Percentiles rank a stretch among this genome's conserved stretches.
These are phyloP conservation scores for Curvularia lunata DNA, from an alignment of 2,329 filamentous ascomycete species.

Conservation along the genomic window DNA sequence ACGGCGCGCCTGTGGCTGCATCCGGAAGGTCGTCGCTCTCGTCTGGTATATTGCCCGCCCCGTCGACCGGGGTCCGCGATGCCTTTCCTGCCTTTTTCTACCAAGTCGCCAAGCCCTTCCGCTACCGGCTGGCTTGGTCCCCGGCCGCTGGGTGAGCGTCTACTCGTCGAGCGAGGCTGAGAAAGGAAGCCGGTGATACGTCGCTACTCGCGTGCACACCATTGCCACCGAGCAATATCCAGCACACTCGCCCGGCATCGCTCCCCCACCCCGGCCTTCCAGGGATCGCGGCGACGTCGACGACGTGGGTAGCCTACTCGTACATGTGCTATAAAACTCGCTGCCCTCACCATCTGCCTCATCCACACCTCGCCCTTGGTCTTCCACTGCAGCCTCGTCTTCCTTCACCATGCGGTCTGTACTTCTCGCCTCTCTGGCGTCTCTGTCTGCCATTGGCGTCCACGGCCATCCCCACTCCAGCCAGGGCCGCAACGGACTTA, in stretches of 20 bases:
- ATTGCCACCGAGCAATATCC: conserved; percentile 9
- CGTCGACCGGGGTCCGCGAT: conserved; percentile 12
- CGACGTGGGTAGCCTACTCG: no score
- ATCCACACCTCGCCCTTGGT: conserved; percentile 19
- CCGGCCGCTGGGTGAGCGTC: conserved; percentile 1
- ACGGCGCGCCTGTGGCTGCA: conserved; percentile 15
- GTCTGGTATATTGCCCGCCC: conserved; percentile 27
- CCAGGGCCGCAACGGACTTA: conserved; percentile 23
- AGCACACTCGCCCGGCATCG: conserved; percentile 12
- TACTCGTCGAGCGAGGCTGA: conserved; percentile 15
- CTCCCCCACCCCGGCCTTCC: conserved; percentile 3
- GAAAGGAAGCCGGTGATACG: conserved; percentile 22
- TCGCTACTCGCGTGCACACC: conserved; percentile 13
- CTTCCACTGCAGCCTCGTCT: conserved; percentile 21
- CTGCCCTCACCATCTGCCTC: conserved; percentile 1
- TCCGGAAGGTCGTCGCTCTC: conserved; percentile 26
- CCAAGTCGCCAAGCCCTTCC: conserved; percentile 23
- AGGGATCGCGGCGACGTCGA: no score
- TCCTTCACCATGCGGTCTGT: conserved; percentile 38
- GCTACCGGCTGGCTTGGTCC: conserved; percentile 11
- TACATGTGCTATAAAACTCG: conserved; percentile 20
- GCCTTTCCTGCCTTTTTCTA: conserved; percentile 29
- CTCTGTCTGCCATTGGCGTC: conserved; percentile 32
- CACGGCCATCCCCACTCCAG: conserved; percentile 31
- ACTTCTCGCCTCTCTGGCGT: conserved; percentile 39